Conservation (phyloP, 768 basidiomycete genomes). For the Lanmaoa pseudosensibilis region DNA sequence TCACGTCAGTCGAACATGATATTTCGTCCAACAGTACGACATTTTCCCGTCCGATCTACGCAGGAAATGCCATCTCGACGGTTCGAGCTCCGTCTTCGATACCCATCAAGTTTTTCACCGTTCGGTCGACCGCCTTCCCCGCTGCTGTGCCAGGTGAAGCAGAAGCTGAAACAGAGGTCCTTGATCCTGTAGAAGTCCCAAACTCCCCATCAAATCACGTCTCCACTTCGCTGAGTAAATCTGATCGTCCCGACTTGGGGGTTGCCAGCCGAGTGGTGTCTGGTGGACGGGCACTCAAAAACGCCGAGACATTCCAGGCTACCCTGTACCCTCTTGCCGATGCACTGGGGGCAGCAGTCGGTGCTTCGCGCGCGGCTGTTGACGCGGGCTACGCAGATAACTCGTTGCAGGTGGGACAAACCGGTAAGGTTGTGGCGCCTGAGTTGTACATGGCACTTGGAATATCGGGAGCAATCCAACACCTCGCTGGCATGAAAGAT, state of each 20-base stretch:
- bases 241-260: slow-evolving; percentile 90
- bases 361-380: slow-evolving; percentile 97
- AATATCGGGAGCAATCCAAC: slow-evolving; percentile 98
- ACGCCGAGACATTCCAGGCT: slow-evolving; percentile 85
- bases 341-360: slow-evolving; percentile 90
- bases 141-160: slow-evolving; percentile 52
- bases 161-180: slow-evolving; percentile 57
- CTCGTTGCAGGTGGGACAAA: slow-evolving; percentile 98
- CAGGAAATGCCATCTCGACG: slow-evolving; percentile 95
- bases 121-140: slow-evolving; percentile 87
- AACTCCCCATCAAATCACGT: slow-evolving; percentile 58
- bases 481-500: slow-evolving; percentile 99
- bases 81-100: slow-evolving; percentile 78
- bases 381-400: slow-evolving; percentile 99
- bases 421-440: slow-evolving; percentile 97
- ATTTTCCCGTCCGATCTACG: slow-evolving; percentile 94
- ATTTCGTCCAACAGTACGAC: slow-evolving; percentile 68
- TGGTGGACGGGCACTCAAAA: slow-evolving; percentile 93
- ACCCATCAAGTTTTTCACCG: slow-evolving; percentile 90
- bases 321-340: slow-evolving; percentile 92
- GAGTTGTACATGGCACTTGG: slow-evolving; percentile 95
- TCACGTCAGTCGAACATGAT: slow-evolving; percentile 80
- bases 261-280: slow-evolving; percentile 88
- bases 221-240: slow-evolving; percentile 77
- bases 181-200: slow-evolving; percentile 63